These are phyloP conservation scores for Yamadazyma dendronema DNA, from an alignment of 1,139 yeast genomes.

Conservation along the genomic window DNA sequence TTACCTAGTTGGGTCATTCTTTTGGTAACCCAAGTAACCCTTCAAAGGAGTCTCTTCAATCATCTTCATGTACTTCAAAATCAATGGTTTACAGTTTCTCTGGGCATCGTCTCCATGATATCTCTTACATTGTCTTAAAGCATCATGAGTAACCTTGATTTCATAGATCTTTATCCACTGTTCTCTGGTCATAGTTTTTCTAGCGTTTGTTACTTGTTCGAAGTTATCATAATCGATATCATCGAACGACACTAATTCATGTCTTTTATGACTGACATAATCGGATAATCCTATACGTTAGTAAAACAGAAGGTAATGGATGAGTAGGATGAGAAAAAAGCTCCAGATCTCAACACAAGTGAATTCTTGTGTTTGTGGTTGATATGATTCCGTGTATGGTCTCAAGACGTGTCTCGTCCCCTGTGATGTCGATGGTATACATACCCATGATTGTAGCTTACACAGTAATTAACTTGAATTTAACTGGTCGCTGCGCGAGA, in stretches of 20 bases:
- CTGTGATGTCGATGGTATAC: too few relatives aligned
- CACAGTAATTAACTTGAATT: constrained; percentile 11
- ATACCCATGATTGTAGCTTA: constrained; percentile 10
- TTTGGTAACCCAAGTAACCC: constrained; percentile 80
- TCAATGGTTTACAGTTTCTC: constrained; percentile 57
- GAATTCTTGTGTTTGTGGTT: too few relatives aligned
- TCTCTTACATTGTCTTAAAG: constrained; percentile 71
- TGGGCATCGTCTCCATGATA: constrained; percentile 79
- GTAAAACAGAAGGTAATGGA: too few relatives aligned
- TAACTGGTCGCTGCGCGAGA: constrained; percentile 11
- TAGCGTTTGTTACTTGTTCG: constrained; percentile 65
- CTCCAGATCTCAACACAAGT: too few relatives aligned
- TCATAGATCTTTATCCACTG: constrained; percentile 76
- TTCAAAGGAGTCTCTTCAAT: constrained; percentile 64
- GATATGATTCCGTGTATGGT: too few relatives aligned
- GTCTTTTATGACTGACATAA: constrained; percentile 57
- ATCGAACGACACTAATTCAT: constrained; percentile 79
- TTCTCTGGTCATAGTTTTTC: constrained; percentile 74
- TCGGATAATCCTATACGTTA: constrained; percentile 30
- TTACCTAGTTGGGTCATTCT: constrained; percentile 68
- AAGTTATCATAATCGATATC: constrained; percentile 74
- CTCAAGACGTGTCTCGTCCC: too few relatives aligned
- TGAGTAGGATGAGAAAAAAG: too few relatives aligned
- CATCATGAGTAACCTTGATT: constrained; percentile 66
- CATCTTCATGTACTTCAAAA: constrained; percentile 77